Base-by-base conservation (phyloP, 2,329 filamentous ascomycete genomes). In the Cytospora paraplurivora region DNA sequence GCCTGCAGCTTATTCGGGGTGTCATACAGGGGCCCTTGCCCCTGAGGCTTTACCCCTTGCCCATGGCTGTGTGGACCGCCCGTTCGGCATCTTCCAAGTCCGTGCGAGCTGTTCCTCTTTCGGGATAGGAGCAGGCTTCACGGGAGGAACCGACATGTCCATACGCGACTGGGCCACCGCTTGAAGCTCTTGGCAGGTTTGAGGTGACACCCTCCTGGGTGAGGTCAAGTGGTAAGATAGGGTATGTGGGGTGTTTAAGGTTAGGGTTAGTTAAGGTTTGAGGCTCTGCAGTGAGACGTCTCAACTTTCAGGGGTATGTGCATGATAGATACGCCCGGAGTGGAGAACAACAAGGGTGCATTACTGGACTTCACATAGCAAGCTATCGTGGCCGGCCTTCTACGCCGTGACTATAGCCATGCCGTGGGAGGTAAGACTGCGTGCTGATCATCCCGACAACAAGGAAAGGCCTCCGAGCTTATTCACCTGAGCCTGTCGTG, bases 211-310 rank as follows among this genome's bases (percentile, higher is more conserved):
- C 21, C 12, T 27, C n/a, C 49, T 35, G 27, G 32, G 47, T 52
- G 27, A 33, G 13, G 50, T 44, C 44, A 21, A 35, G 33, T 38
- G 56, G 27, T 1, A 33, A 32, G 33, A 37, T 21, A 13, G 34
- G 21, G 17, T 13, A 41, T 35, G 35, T 34, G 35, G 50, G 35
- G 47, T 50, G 35, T 13, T 7, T 7, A 53, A 60, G 47, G 49
- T 50, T 44, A 47, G 47, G 54, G 17, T 37, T 50, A 54, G 49
- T 37, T 34, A 47, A 54, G 54, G 17, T 37, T 50, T 66, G 64
- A 60, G 64, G 64, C 61, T 66, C 64, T 66, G 64, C 61, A 61
- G 53, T 65, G 64, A 66, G 64, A 66, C 64, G 61, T 66, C 61
- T 66, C 41, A 7, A n/a, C 10, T 44, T 15, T 15, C 41, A 19